Evolutionary conservation across 441 rosid genomes (phyloP), one percentile per base, ranked within the genome.

Genomic region (Pelargonium fulgidum): DNA sequence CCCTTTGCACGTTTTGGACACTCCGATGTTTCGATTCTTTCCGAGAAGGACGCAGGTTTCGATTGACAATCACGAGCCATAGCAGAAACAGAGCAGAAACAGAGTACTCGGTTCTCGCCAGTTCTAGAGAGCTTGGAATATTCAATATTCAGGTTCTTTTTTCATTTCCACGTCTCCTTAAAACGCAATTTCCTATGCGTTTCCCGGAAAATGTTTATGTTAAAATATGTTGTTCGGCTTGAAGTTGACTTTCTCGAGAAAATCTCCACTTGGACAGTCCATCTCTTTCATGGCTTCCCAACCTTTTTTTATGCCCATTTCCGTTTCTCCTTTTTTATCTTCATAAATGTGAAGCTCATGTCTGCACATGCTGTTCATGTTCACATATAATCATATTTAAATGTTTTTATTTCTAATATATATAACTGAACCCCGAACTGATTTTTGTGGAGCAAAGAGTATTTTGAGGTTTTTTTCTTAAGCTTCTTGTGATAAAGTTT

Each of bases 161-260:
- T 20, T 20, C 29, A 20, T 20, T 8, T 59, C 20, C 64, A 59
- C 4, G 29, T 59, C 64, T 59, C 65, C 41, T 13, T 24, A 5
- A 7, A 58, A 59, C 64, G 14, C 64, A 20, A 59, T 59, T 59
- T 59, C 63, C 63, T 29, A 62, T 62, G 65, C 10, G 11, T 59
- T 24, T 59, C 33, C 64, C 7, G 16, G 36, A 62, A 62, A 26
- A 59, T 59, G 29, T 33, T 48, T 10, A 29, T 62, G 17, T 29
- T 24, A 26, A 1, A 8, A 2, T 63, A 41, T 63, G 29, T 16
- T 13, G 20, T 24, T 63, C 22, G 36, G 50, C 62, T 62, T 58
- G 50, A 16, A 66, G 76, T 79, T 81, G 82, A 79, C 82, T 76
- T 78, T 73, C 61, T 71, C 58, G 66, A 24, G 61, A 80, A 68